phyloP scores from a whole-genome alignment of 352 stramenopile species.

The Pythium chondricola region DNA sequence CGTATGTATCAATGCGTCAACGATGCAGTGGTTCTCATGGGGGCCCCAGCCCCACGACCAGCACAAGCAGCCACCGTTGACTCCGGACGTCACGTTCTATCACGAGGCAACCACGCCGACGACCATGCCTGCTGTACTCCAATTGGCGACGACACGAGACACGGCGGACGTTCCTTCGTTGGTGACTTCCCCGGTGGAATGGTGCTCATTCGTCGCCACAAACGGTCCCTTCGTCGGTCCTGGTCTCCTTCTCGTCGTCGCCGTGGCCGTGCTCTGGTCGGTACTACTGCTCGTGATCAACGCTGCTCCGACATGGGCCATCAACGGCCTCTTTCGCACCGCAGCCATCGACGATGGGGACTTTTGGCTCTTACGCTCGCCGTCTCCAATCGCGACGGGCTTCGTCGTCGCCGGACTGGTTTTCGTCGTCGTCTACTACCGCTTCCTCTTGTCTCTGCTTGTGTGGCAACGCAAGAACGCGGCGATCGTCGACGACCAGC shows the following conservation, averaged over 20 bases:
- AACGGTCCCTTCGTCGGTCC: constrained; percentile 14
- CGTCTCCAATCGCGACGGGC: neutral
- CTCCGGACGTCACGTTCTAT: too few relatives aligned
- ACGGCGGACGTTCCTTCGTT: too few relatives aligned
- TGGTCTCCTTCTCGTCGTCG: neutral
- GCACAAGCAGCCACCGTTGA: too few relatives aligned
- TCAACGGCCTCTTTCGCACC: constrained; percentile 10
- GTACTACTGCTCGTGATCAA: constrained; percentile 11
- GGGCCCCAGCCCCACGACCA: too few relatives aligned
- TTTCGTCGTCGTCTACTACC: constrained; percentile 6
- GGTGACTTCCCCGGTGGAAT: neutral
- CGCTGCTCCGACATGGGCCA: constrained; percentile 7
- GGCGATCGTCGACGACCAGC: constrained; percentile 4
- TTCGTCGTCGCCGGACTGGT: constrained; percentile 2
- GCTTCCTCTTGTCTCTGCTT: constrained; percentile 7
- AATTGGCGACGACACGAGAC: too few relatives aligned
- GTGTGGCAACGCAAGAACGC: constrained; percentile 10
- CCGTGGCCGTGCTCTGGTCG: constrained; percentile 4
- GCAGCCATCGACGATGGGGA: constrained; percentile 10
- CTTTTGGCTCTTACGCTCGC: constrained; percentile 8
- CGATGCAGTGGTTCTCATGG: too few relatives aligned
- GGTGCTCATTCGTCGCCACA: constrained; percentile 11
- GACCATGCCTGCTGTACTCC: too few relatives aligned
- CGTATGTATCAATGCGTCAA: too few relatives aligned
- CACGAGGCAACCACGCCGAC: too few relatives aligned